Conservation (phyloP, 148 eudicot genomes). For the Silene uniflora region DNA sequence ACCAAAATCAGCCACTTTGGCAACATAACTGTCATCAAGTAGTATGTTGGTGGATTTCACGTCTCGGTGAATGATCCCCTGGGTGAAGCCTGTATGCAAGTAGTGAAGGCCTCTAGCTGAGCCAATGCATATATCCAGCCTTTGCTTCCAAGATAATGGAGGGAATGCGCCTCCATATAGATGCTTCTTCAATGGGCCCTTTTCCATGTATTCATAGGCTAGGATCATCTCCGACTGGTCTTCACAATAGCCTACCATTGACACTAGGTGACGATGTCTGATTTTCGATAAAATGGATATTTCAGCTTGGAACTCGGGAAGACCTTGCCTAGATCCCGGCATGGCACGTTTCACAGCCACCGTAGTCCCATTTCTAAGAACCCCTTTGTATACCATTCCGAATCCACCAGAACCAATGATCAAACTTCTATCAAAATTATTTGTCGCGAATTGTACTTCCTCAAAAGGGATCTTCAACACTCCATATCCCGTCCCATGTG, state of each 20-base stretch:
- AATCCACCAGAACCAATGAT: conserved; percentile 88
- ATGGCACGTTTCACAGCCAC: conserved; percentile 89
- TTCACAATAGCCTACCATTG: conserved; percentile 90
- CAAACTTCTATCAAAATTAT: conserved; percentile 64
- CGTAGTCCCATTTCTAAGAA: conserved; percentile 51
- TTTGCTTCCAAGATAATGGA: conserved; percentile 77
- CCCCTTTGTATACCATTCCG: conserved; percentile 86
- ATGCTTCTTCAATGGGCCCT: conserved; percentile 76
- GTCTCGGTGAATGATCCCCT: conserved; percentile 94
- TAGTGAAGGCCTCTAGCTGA: conserved; percentile 95
- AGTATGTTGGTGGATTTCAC: conserved; percentile 94
- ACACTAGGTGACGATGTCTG: conserved; percentile 82
- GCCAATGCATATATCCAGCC: conserved; percentile 93
- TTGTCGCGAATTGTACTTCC: conserved; percentile 72
- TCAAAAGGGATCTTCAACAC: conserved; percentile 67
- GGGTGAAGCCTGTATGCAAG: conserved; percentile 90
- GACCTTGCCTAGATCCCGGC: conserved; percentile 92
- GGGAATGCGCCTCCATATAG: conserved; percentile 55
- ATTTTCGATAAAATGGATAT: conserved; percentile 77
- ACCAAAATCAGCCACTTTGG: conserved; percentile 98
- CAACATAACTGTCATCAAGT: conserved; percentile 69
- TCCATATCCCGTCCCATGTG: conserved; percentile 34
- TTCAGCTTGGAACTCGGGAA: conserved; percentile 90
- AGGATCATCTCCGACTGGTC: conserved; percentile 96
- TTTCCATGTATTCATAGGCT: conserved; percentile 83